Percentiles rank a stretch among this genome's conserved stretches.
Conservation (phyloP, 352 stramenopile species). For the Blastocystis sp. region DNA sequence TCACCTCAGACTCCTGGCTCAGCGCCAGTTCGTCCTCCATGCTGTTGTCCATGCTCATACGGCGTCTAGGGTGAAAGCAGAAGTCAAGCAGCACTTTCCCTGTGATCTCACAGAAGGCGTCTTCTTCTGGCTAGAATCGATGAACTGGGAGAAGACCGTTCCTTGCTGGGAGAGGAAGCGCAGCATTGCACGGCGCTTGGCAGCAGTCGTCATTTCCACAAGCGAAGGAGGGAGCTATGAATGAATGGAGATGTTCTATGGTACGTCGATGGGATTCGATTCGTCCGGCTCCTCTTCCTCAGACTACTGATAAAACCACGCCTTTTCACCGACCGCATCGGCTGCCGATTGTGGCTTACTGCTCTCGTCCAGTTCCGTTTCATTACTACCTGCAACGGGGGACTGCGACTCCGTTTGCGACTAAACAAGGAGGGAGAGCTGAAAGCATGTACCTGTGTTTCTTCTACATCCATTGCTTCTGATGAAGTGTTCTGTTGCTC, state of each 20-base stretch:
- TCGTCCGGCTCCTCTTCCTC: not conserved
- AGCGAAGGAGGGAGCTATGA: not conserved
- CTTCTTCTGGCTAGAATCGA: slow-evolving; percentile 1
- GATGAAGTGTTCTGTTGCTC: not conserved
- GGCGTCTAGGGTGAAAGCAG: not conserved
- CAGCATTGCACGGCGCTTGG: not conserved
- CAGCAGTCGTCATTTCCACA: not conserved
- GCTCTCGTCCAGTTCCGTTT: too few species aligned
- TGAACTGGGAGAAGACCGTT: not conserved
- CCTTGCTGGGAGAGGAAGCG: not conserved
- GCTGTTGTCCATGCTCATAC: slow-evolving; percentile 4
- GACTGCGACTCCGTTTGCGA: too few species aligned
- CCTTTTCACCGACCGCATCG: not conserved
- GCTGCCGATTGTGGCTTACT: not conserved
- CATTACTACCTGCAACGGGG: too few species aligned
- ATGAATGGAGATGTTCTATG: not conserved
- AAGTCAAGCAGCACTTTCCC: not conserved
- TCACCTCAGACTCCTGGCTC: slow-evolving; percentile 65
- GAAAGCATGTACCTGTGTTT: not conserved
- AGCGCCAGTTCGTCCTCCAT: not conserved
- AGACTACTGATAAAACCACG: not conserved
- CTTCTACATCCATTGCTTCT: not conserved
- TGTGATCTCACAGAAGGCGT: not conserved
- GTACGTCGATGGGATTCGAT: not conserved
- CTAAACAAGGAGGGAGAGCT: too few species aligned